Evolutionary conservation across 306 rosid genomes (phyloP), one percentile per base, ranked within the genome.

Genomic region (Corylus heterophylla): DNA sequence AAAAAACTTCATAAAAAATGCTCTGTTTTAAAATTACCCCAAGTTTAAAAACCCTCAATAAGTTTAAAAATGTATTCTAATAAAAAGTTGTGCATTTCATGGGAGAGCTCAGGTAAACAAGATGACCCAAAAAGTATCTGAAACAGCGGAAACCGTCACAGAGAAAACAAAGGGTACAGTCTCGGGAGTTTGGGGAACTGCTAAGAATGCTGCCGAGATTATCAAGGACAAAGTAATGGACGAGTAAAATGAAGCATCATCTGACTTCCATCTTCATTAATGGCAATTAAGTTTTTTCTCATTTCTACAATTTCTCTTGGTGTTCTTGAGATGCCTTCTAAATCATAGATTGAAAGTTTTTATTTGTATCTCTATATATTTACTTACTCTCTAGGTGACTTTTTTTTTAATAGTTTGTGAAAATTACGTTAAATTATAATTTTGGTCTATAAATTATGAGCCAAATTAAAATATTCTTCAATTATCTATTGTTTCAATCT

Each of bases 171-270:
- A 89, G 68, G 85, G 82, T 20, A 82, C 81, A 3, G 81, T 83
- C 51, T 47, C 82, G 16, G 69, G 88, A 0, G 89, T 81, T 50
- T 76, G 81, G 83, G 89, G 81, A 69, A 49, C 85, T 2, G 89
- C 90, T 37, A 85, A 86, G 77, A 78, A 80, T 64, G 49, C 89
- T 10, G 50, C 87, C 3, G 91, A 78, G 39, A 52, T 84, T 62
- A 75, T 86, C 78, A 86, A 89, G 77, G 87, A 89, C 77, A 79
- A 74, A 73, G 59, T 86, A 37, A 4, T 75, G 17, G 92, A 80
- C 42, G 79, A 86, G 56, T 77, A 48, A 84, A 69, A 50, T 12
- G 18, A 5, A 49, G 45, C 29, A 20, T 50, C 18, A 48, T 47
- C 54, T 1, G 22, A 22, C 22, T 22, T 22, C 22, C 35, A 31